Evolutionary conservation across 306 rosid genomes (phyloP), one percentile per base, ranked within the genome.

Genomic region (Urtica urens): DNA sequence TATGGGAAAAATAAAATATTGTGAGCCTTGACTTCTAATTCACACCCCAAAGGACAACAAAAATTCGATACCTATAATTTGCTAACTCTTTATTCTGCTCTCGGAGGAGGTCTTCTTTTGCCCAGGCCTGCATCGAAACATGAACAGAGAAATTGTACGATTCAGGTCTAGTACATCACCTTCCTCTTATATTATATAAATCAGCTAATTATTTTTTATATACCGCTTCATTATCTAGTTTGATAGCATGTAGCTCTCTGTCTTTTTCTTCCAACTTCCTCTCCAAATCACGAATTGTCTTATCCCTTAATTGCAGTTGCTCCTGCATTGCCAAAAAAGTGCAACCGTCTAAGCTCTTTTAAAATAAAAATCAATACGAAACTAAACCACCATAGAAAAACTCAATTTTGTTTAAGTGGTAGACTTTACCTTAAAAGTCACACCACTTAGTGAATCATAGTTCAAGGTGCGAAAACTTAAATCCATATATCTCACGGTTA

Each of bases 201-300:
- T 58, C 52, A 51, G 71, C 81, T 56, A 40, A n/a, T n/a, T n/a
- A n/a, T n/a, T n/a, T n/a, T n/a, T n/a, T n/a, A n/a, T n/a, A n/a
- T n/a, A 92, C 99, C 74, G 86, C 96, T 92, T 92, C 96, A 55
- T 75, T 92, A 58, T 85, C 99, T 61, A 79, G 59, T 68, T 82
- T 82, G 63, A 82, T 78, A 48, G 81, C 66, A 53, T 82, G 99
- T 28, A 92, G 60, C 57, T 92, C 99, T 44, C 86, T 79, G 37
- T 92, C 96, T 66, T 79, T 79, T 59, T 79, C 99, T 69, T 85
- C 96, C 62, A 92, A 52, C 66, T 77, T 79, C 66, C 87, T 78
- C 60, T 92, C 94, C 62, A 92, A 68, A 19, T 85, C 96, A 55
- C 45, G 93, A 40, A 85, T 55, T 39, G 72, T 54, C 38, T 57